A percentile compares a stretch with the other conserved stretches of the same genome.
These are phyloP conservation scores for Teratosphaeria viscida DNA, from an alignment of 2,329 filamentous ascomycete genomes.

Conservation along the genomic window DNA sequence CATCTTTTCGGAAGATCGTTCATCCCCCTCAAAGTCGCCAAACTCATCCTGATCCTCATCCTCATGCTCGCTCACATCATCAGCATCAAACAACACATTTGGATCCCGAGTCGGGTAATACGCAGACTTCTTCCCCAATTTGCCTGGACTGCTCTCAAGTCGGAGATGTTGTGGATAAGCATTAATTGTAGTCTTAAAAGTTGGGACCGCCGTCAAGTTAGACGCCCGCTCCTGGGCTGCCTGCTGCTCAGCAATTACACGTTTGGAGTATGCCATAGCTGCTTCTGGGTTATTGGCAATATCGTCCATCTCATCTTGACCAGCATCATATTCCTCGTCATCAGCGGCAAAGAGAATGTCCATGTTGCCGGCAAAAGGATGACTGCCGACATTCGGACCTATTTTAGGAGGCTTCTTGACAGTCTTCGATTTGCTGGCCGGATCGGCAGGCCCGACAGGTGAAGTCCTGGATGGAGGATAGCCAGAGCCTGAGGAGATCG, in stretches of 20 bases:
- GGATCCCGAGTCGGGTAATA: slow-evolving; percentile 13
- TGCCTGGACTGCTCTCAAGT: slow-evolving; percentile 8
- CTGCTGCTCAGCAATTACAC: slow-evolving; percentile 16
- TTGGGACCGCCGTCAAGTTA: background rate
- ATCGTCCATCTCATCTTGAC: slow-evolving; percentile 23
- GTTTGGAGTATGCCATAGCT: slow-evolving; percentile 26
- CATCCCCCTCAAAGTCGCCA: slow-evolving; percentile 23
- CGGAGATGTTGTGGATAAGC: background rate
- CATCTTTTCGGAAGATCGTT: background rate
- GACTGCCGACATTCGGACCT: slow-evolving; percentile 10
- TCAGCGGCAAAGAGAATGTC: slow-evolving; percentile 23
- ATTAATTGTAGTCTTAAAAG: background rate
- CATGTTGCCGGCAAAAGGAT: slow-evolving; percentile 25
- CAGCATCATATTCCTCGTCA: slow-evolving; percentile 25
- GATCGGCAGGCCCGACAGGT: background rate
- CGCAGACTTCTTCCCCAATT: slow-evolving; percentile 16
- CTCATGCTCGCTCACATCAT: slow-evolving; percentile 17
- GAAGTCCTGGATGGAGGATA: background rate
- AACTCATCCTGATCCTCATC: slow-evolving; percentile 26
- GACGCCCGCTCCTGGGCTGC: background rate
- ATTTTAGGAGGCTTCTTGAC: background rate
- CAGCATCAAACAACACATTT: slow-evolving; percentile 26
- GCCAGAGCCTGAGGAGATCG: background rate
- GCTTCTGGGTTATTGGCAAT: slow-evolving; percentile 24
- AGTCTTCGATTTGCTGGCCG: background rate